Percentiles rank a stretch among this genome's conserved stretches.
Evolutionary conservation across 768 basidiomycete species (phyloP).

Genomic region (Boletus insuetus): DNA sequence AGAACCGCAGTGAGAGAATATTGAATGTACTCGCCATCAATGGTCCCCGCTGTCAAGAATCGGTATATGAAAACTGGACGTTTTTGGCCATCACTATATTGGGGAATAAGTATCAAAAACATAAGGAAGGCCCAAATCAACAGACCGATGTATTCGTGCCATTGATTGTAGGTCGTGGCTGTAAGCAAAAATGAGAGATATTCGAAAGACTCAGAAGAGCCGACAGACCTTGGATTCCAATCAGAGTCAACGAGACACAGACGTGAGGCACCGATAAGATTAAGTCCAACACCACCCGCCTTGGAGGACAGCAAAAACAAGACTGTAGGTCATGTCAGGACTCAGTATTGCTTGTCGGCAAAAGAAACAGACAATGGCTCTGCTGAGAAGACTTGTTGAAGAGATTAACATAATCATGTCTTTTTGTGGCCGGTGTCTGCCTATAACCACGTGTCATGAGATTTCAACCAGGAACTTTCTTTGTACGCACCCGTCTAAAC

Average conservation of each 20-base stretch:
- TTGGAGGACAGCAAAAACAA: constrained; percentile 93
- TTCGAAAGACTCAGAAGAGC: background rate
- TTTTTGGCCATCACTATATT: constrained; percentile 86
- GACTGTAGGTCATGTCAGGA: constrained; percentile 44
- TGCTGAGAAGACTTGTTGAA: constrained; percentile 82
- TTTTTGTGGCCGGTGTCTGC: constrained; percentile 71
- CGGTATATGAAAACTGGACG: constrained; percentile 87
- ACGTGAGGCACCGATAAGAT: constrained; percentile 87
- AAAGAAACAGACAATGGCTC: constrained; percentile 54
- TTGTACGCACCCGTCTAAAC: constrained; percentile 75
- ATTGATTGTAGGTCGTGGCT: constrained; percentile 95
- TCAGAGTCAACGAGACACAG: constrained; percentile 86
- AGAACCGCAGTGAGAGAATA: background rate
- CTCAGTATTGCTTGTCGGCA: background rate
- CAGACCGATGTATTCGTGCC: constrained; percentile 91
- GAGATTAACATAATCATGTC: constrained; percentile 82
- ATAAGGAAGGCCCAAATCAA: background rate
- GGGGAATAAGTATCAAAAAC: constrained; percentile 7
- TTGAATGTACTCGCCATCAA: constrained; percentile 61
- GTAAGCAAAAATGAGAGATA: background rate
- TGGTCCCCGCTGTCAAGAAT: constrained; percentile 81
- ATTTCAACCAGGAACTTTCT: background rate
- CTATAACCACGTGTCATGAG: constrained; percentile 35
- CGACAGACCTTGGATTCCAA: constrained; percentile 82
- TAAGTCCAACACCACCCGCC: constrained; percentile 93